Percentiles rank a stretch among this genome's conserved stretches.
phyloP scores from a whole-genome alignment of 2,329 filamentous ascomycete species.

The Emericellopsis cladophorae region DNA sequence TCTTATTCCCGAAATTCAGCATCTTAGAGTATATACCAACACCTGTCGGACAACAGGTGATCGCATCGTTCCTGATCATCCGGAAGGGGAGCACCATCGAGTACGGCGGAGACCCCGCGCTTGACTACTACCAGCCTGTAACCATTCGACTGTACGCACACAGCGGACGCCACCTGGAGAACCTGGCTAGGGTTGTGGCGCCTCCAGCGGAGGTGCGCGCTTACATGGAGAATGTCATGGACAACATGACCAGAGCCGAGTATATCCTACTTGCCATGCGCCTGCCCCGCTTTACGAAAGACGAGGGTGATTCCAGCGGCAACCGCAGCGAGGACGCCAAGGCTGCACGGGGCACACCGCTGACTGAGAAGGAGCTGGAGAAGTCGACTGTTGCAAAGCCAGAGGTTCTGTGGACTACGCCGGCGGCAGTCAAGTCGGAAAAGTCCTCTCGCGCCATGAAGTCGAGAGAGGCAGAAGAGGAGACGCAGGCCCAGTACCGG shows the following conservation, averaged over 20 bases:
- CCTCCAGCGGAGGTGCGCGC: constrained; percentile 48
- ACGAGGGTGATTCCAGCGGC: constrained; percentile 14
- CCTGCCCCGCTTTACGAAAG: constrained; percentile 31
- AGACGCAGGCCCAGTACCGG: constrained; percentile 4
- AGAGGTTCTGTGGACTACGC: constrained; percentile 22
- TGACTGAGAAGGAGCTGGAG: constrained; percentile 10
- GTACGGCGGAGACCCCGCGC: constrained; percentile 45
- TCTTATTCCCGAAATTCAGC: constrained; percentile 66
- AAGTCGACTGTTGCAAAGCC: constrained; percentile 11
- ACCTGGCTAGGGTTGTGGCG: constrained; percentile 47
- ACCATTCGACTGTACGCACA: constrained; percentile 46
- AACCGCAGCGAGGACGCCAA: constrained; percentile 15
- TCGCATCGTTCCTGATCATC: constrained; percentile 68
- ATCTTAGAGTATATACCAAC: constrained; percentile 53
- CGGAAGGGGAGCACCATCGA: constrained; percentile 58
- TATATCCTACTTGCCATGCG: constrained; percentile 57
- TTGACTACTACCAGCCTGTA: constrained; percentile 69
- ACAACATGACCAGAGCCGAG: constrained; percentile 54
- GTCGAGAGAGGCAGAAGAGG: constrained; percentile 3
- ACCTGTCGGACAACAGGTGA: constrained; percentile 42
- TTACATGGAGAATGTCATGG: constrained; percentile 62
- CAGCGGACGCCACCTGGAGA: constrained; percentile 44
- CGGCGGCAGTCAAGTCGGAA: constrained; percentile 3
- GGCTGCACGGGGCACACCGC: constrained; percentile 15
- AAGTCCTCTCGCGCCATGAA: constrained; percentile 6